Percentiles rank a stretch among this genome's conserved stretches.
These are phyloP conservation scores for Naegleria fowleri DNA, from an alignment of 208 protist genomes.

Conservation along the genomic window DNA sequence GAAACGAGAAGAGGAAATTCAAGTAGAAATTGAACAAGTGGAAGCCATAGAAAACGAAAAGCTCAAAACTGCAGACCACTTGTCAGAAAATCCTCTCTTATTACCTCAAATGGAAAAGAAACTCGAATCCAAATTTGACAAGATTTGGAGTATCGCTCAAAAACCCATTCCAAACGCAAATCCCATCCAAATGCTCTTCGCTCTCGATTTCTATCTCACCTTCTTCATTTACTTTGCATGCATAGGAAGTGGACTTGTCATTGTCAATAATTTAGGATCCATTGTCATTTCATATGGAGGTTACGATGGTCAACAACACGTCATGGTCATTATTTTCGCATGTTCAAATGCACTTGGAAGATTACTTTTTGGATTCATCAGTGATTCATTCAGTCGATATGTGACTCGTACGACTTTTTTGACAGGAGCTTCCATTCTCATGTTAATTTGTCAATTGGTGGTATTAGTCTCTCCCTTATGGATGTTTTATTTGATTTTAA, in stretches of 20 bases:
- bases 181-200: not conserved
- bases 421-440: not conserved
- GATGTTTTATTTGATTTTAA: not conserved
- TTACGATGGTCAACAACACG: not conserved
- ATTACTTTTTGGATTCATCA: not conserved
- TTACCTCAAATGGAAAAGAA: too few relatives aligned
- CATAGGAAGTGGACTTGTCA: not conserved
- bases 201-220: not conserved
- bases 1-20: too few relatives aligned
- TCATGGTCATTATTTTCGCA: not conserved
- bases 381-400: not conserved
- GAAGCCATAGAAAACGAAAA: too few relatives aligned
- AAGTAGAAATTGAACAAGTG: too few relatives aligned
- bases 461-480: not conserved
- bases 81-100: too few relatives aligned
- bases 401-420: not conserved
- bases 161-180: not conserved
- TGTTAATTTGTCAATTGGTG: not conserved
- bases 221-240: conserved; percentile 3
- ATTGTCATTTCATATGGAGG: not conserved
- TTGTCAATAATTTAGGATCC: conserved; percentile 15
- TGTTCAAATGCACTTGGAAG: not conserved
- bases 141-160: not conserved
- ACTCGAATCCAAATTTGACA: not conserved
- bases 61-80: too few relatives aligned